phyloP scores from a whole-genome alignment of 768 basidiomycete genomes.

The Clathrus columnatus region DNA sequence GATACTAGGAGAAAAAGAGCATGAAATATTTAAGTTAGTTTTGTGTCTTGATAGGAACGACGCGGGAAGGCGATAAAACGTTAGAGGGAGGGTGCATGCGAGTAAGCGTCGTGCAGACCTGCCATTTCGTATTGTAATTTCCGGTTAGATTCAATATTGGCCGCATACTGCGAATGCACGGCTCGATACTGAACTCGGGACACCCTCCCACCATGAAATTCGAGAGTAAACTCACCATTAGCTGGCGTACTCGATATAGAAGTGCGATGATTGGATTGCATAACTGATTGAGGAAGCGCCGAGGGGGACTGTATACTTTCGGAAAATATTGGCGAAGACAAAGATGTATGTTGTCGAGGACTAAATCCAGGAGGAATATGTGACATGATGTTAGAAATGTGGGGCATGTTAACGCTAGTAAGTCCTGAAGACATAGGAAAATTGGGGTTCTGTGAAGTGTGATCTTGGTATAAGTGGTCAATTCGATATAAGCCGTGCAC shows the following conservation, averaged over 20 bases:
- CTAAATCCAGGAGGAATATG: conserved; percentile 54
- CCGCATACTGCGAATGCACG: conserved; percentile 86
- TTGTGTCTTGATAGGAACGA: conserved; percentile 14
- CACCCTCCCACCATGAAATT: conserved; percentile 64
- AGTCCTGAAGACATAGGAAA: background rate
- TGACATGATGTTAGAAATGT: conserved; percentile 9
- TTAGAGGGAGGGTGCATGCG: conserved; percentile 16
- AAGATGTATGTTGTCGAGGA: conserved; percentile 27
- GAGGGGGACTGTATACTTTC: conserved; percentile 7
- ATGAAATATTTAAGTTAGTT: conserved; percentile 20
- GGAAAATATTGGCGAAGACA: conserved; percentile 18
- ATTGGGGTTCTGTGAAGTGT: background rate
- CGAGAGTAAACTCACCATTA: conserved; percentile 59
- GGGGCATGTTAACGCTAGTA: background rate
- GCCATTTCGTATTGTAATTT: background rate
- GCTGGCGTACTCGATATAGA: conserved; percentile 31
- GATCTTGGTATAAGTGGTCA: conserved; percentile 3
- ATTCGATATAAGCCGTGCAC: background rate
- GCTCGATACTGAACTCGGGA: conserved; percentile 78
- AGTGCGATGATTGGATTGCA: conserved; percentile 20
- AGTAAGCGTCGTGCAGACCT: conserved; percentile 1
- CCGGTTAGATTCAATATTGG: conserved; percentile 58
- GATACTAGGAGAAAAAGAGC: conserved; percentile 30
- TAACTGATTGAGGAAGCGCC: conserved; percentile 16
- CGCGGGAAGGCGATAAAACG: conserved; percentile 26